Evolutionary conservation across 768 basidiomycete species (phyloP), one percentile per base, ranked within the genome.

Genomic region (Megacollybia marginata): DNA sequence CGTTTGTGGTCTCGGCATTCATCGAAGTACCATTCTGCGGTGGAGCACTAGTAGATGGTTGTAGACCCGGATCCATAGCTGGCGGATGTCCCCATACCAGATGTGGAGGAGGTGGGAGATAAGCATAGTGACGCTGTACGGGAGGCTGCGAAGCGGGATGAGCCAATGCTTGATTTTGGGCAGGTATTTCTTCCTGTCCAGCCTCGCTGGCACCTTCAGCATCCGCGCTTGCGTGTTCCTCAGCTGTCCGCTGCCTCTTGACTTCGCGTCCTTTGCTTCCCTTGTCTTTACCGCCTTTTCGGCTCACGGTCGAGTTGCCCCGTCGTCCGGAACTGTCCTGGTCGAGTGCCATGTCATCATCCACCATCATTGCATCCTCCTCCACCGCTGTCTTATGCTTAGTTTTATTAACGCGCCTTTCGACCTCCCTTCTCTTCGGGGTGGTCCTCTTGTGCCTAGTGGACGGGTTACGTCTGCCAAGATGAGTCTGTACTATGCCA

Each of bases 51-150:
- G 15, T 7, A 15, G 15, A 7, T 40, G 38, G 38, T 7, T 15
- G 15, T 15, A 19, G 7, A 7, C 4, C 15, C 38, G 15, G 15
- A 40, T 40, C 15, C 38, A 15, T 7, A 40, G 15, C 15, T 31
- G 18, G 51, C 19, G 20, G 51, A 18, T 13, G 46, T 33, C 42
- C 49, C 44, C 5, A 55, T 46, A 4, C 49, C 28, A 9, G 55
- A 42, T 2, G 55, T 48, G n/a, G 56, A 34, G 16, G 57, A 45
- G 2, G 55, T 46, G 9, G 58, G n/a, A 23, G 52, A 42, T 31
- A 16, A 33, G 9, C 33, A 45, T 52, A 48, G 45, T 54, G 44
- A 33, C 54, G 48, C 42, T 55, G 52, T 43, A 42, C 15, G 4
- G 51, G 33, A 19, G 42, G 42, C 5, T 16, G 10, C 15, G 38